Evolutionary conservation across 805 yeast species (phyloP).

Genomic region (Debaryomyces hansenii): DNA sequence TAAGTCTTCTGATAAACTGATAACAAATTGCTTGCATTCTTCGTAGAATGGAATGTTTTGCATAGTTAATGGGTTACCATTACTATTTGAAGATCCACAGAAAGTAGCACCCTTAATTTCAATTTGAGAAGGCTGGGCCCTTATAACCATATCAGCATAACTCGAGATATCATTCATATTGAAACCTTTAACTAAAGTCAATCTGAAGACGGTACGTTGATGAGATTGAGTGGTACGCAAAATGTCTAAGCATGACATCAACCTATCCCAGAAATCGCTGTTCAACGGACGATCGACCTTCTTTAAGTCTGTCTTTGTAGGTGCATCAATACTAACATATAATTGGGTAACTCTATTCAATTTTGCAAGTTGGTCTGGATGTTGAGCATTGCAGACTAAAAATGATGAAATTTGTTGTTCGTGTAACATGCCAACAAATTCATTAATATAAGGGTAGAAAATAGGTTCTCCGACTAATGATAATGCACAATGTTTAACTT

Average conservation of each 20-base stretch:
- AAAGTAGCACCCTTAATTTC: slow-evolving; percentile 95
- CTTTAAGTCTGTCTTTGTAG: slow-evolving; percentile 77
- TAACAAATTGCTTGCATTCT: slow-evolving; percentile 79
- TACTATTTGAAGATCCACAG: slow-evolving; percentile 83
- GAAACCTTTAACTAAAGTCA: slow-evolving; percentile 90
- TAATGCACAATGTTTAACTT: slow-evolving; percentile 86
- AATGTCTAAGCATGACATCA: slow-evolving; percentile 77
- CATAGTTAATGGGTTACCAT: slow-evolving; percentile 90
- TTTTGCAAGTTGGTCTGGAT: slow-evolving; percentile 75
- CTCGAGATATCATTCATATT: slow-evolving; percentile 78
- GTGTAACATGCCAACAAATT: slow-evolving; percentile 78
- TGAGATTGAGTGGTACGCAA: slow-evolving; percentile 68
- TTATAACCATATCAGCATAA: slow-evolving; percentile 82
- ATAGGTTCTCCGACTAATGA: slow-evolving; percentile 95
- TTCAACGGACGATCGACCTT: slow-evolving; percentile 86
- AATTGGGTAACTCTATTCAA: slow-evolving; percentile 82
- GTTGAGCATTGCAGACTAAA: slow-evolving; percentile 94
- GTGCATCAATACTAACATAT: slow-evolving; percentile 91
- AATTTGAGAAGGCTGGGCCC: slow-evolving; percentile 81
- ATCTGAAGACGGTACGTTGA: slow-evolving; percentile 88
- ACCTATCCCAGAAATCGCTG: slow-evolving; percentile 86
- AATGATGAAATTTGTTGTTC: slow-evolving; percentile 79
- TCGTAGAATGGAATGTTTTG: slow-evolving; percentile 93
- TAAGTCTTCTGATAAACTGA: slow-evolving; percentile 59
- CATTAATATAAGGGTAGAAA: slow-evolving; percentile 87